Percentiles rank a stretch among this genome's conserved stretches.
Evolutionary conservation across 139 green algal genomes (phyloP).

Genomic region (Chlorella sp.): DNA sequence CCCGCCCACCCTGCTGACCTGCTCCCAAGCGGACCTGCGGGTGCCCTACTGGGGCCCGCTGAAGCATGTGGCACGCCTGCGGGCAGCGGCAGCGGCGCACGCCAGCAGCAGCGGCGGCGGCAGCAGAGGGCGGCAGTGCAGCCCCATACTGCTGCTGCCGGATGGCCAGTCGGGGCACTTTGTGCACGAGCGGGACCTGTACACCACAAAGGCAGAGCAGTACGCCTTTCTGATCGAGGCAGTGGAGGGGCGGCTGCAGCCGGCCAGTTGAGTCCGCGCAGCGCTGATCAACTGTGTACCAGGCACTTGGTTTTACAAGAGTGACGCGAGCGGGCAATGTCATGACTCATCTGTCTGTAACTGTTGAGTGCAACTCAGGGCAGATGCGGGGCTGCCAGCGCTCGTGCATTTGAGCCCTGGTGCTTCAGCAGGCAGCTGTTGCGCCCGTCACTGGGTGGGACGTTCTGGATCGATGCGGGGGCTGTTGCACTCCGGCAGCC

Average conservation of each 20-base stretch:
- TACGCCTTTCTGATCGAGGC: constrained; percentile 39
- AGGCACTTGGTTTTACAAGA: too few species aligned
- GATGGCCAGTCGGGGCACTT: constrained; percentile 42
- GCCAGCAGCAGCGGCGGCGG: background rate
- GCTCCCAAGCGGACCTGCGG: constrained; percentile 6
- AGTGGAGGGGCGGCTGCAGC: background rate
- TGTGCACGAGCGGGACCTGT: constrained; percentile 30
- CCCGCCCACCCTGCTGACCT: too few species aligned
- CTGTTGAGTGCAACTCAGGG: too few species aligned
- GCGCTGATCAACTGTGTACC: too few species aligned
- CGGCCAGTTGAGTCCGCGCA: too few species aligned
- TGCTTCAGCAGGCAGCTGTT: background rate
- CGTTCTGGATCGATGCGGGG: background rate
- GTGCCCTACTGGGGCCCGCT: constrained; percentile 47
- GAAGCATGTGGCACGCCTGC: constrained; percentile 26
- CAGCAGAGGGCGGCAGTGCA: background rate
- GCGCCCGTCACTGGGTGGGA: background rate
- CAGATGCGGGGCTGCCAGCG: too few species aligned
- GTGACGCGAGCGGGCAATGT: background rate
- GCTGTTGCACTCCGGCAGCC: background rate
- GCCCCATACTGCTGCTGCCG: constrained; percentile 27
- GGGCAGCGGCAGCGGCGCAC: background rate
- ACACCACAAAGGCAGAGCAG: constrained; percentile 17
- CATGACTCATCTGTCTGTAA: too few species aligned
- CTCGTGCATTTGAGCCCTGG: too few species aligned